Evolutionary conservation across 768 basidiomycete genomes (phyloP), one percentile per base, ranked within the genome.

Genomic region (Pleurotus giganteus): DNA sequence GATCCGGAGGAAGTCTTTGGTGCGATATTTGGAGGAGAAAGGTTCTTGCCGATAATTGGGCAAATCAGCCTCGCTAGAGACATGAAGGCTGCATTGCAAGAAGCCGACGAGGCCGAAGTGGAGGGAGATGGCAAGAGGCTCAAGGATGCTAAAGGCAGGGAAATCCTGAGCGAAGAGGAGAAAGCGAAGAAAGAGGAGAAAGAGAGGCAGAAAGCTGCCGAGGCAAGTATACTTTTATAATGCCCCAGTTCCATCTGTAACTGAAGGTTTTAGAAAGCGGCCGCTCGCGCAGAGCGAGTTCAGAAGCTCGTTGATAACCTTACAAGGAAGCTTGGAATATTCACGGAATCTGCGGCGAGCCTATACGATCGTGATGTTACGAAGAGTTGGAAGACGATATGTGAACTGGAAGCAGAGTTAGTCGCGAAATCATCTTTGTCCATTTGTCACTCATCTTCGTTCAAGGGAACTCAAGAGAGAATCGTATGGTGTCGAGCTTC

Each of bases 11-110:
- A 87, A 60, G 82, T 87, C 11, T 87, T 87, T 61, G 82, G 89
- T 4, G 86, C 87, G 9, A 89, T 96, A 57, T 96, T 96, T 59
- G 94, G 94, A 41, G 93, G 93, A 2, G 91, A 94, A 49, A 73
- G 85, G 27, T 95, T 95, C 69, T 71, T 85, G 41, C 85, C 91
- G 2, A 91, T 95, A 64, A 94, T 96, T 65, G 94, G 94, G 6
- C 79, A 87, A 41, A 94, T 95, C 61, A 90, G 89, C 57, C 73
- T 96, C 52, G 94, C 91, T 27, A 79, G 34, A 29, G 94, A 96
- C 63, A 94, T 96, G 94, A 96, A 96, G 74, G 80, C 87, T 2
- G 94, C 91, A 3, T 69, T 95, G 64, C 93, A 95, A 64, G 92
- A 94, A 65, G 91, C 85, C 0, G 85, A 85, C 54, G 78, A 71